Conservation (phyloP, 2,329 filamentous ascomycete genomes). For the Curvularia spicifera region DNA sequence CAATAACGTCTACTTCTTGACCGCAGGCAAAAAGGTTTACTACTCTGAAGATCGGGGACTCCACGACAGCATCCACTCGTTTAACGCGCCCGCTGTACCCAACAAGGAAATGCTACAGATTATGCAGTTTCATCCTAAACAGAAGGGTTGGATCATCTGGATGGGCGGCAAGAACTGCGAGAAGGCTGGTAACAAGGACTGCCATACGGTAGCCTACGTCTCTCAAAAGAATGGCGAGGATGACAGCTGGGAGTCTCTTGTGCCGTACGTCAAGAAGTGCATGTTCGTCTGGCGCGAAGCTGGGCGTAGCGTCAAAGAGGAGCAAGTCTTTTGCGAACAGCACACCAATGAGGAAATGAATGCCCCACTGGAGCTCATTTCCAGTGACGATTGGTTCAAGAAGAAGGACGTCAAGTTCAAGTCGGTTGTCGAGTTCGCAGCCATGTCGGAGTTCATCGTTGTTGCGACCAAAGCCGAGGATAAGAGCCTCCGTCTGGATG, state of each 20-base stretch:
- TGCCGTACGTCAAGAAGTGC: constrained; percentile 78
- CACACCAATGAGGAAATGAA: constrained; percentile 67
- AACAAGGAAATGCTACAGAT: constrained; percentile 60
- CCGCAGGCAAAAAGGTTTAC: constrained; percentile 68
- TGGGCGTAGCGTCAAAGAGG: constrained; percentile 61
- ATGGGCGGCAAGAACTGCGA: constrained; percentile 74
- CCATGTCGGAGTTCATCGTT: constrained; percentile 96
- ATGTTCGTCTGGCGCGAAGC: constrained; percentile 78
- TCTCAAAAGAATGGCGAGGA: constrained; percentile 77
- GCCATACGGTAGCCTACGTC: constrained; percentile 76
- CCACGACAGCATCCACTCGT: constrained; percentile 69
- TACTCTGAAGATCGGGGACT: constrained; percentile 81
- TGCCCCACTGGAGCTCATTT: constrained; percentile 72
- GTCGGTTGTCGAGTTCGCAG: constrained; percentile 84
- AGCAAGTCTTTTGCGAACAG: constrained; percentile 70
- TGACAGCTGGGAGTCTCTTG: constrained; percentile 71
- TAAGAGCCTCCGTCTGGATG: constrained; percentile 74
- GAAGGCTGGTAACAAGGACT: constrained; percentile 59
- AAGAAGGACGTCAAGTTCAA: constrained; percentile 67
- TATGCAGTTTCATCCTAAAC: constrained; percentile 80
- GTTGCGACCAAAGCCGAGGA: constrained; percentile 75
- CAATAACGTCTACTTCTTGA: constrained; percentile 87
- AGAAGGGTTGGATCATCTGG: constrained; percentile 88
- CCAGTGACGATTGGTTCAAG: constrained; percentile 81
- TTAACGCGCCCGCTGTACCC: constrained; percentile 71